Base-by-base conservation (phyloP, 1,284 basidiomycete genomes). In the Puccinia hordei region DNA sequence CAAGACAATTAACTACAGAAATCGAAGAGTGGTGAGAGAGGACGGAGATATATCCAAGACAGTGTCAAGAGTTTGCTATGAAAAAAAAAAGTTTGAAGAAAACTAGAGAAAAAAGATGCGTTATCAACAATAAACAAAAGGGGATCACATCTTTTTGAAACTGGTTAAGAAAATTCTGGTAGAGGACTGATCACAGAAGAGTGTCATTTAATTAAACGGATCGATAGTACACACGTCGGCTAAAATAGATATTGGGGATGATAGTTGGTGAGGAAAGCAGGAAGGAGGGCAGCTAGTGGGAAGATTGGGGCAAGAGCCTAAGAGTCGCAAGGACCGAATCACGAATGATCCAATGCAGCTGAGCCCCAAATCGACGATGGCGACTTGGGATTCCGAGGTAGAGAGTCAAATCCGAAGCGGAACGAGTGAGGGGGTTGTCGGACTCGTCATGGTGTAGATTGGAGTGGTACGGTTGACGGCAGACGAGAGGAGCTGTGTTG, bases 121-220 rank as follows among this genome's bases (percentile, higher is more conserved):
- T 13, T 27, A 66, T 66, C 41, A 35, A 66, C 35, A 46, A 66
- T 44, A 66, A 66, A 66, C 63, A 66, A 22, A 41, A 41, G 6
- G 41, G 63, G 63, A 46, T 46, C 35, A 66, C 63, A 66, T 44
- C 63, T 66, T 44, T 5, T 63, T 12, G 24, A 27, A 46, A 66
- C 35, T 66, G 41, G 30, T 66, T 66, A 17, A 66, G n/a, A 27
- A 66, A 55, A 55, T 41, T 65, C 22, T 44, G 63, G 33, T 30
- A 22, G 17, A 13, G 35, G 35, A 63, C 15, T 19, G 63, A 66
- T 66, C 63, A 35, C 38, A 66, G 41, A 66, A 27, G 38, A 66
- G 63, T 66, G 63, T 46, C 38, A 19, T 66, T 66, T 9, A 66
- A 66, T 66, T 66, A 66, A 66, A 41, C 41, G 63, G 41, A 66